Conservation (phyloP, 2,329 filamentous ascomycete species). For the Cercospora brassicicola region DNA sequence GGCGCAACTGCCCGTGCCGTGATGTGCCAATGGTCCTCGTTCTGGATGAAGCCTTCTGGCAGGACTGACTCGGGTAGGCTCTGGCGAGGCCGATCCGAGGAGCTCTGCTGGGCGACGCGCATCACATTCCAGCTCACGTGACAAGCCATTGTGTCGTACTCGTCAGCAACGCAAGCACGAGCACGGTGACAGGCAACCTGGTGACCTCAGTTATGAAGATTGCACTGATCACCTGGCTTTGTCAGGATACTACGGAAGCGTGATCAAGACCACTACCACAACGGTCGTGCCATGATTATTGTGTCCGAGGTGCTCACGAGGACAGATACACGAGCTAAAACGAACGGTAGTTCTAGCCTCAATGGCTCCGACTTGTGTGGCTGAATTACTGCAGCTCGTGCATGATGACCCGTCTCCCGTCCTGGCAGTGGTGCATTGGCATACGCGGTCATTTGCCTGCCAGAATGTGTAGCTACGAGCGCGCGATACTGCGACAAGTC, state of each 20-base stretch:
- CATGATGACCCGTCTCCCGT: constrained; percentile 8
- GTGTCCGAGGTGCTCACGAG: constrained; percentile 10
- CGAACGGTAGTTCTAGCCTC: constrained; percentile 10
- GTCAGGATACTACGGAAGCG: background rate
- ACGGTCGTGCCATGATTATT: background rate
- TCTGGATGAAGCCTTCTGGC: background rate
- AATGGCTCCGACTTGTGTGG: constrained; percentile 15
- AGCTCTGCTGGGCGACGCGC: background rate
- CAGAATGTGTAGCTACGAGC: constrained; percentile 8
- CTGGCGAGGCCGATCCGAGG: constrained; percentile 5
- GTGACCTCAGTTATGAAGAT: background rate
- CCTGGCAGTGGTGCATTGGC: constrained; percentile 16
- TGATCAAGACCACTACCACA: background rate
- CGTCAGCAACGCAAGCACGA: background rate
- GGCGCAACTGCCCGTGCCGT: constrained; percentile 15
- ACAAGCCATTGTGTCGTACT: background rate
- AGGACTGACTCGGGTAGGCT: constrained; percentile 13
- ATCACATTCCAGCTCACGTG: background rate
- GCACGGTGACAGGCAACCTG: background rate
- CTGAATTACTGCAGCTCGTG: constrained; percentile 16
- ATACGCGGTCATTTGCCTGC: constrained; percentile 5
- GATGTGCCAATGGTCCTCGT: constrained; percentile 4
- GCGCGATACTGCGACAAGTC: background rate
- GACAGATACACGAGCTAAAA: background rate
- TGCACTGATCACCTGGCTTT: background rate